phyloP scores from a whole-genome alignment of 345 rosid genomes.

The Bruguiera gymnorhiza region DNA sequence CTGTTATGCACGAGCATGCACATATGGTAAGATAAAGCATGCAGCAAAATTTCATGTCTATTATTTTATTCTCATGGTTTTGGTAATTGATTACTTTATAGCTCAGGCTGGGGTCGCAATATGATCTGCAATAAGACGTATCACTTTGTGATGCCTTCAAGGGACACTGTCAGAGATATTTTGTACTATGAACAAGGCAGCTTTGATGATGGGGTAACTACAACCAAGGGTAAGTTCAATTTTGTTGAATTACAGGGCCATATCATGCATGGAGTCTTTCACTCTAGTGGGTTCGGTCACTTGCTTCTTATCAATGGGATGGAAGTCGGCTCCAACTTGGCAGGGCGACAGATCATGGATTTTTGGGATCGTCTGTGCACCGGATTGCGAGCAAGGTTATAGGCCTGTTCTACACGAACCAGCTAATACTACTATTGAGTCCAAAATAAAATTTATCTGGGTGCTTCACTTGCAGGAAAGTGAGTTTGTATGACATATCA shows the following conservation, averaged over 20 bases:
- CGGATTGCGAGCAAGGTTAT: conserved; percentile 72
- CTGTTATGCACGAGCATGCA: no score
- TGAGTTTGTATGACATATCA: conserved; percentile 66
- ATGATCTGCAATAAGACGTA: conserved; percentile 87
- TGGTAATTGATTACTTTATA: conserved; percentile 8
- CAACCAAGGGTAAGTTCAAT: conserved; percentile 40
- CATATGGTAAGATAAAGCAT: not conserved
- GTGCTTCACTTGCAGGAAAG: conserved; percentile 47
- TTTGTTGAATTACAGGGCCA: conserved; percentile 52
- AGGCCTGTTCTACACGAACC: not conserved
- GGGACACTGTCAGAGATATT: conserved; percentile 45
- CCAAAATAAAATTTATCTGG: not conserved
- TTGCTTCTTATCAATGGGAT: conserved; percentile 68
- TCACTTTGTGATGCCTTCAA: conserved; percentile 77
- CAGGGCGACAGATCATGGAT: conserved; percentile 74
- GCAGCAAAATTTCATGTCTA: not conserved
- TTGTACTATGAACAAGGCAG: conserved; percentile 33
- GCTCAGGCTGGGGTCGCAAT: conserved; percentile 83
- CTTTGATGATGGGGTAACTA: conserved; percentile 20
- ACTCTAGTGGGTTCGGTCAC: conserved; percentile 89
- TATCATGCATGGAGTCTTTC: conserved; percentile 77
- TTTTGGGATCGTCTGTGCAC: conserved; percentile 89
- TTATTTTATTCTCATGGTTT: not conserved
- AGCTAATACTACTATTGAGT: not conserved
- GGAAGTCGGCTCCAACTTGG: conserved; percentile 60